Conservation (phyloP, 2,329 filamentous ascomycete species). For the Colletotrichum chlorophyti region DNA sequence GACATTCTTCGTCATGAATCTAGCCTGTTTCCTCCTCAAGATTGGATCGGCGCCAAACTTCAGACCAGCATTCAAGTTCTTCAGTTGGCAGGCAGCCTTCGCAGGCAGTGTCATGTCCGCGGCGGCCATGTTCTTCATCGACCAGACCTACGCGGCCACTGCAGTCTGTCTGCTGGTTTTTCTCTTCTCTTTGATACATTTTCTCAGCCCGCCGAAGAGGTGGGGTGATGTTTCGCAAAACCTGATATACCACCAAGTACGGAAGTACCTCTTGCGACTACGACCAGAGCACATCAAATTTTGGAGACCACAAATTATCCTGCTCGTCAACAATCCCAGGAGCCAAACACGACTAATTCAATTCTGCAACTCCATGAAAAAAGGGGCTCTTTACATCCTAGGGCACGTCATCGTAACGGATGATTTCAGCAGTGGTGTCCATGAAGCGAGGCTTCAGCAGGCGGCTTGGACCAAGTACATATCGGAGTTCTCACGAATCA, state of each 20-base stretch:
- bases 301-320: conserved; percentile 86
- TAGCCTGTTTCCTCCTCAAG: conserved; percentile 86
- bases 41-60: conserved; percentile 91
- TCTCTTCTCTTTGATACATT: conserved; percentile 87
- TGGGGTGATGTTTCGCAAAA: conserved; percentile 93
- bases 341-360: conserved; percentile 83
- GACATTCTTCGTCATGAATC: conserved; percentile 88
- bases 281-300: conserved; percentile 92
- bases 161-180: conserved; percentile 77
- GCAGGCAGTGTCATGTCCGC: conserved; percentile 78
- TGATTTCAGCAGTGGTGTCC: conserved; percentile 79
- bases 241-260: conserved; percentile 83
- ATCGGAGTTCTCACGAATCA: conserved; percentile 80
- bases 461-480: conserved; percentile 86
- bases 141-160: conserved; percentile 78
- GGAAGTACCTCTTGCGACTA: conserved; percentile 85
- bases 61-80: conserved; percentile 86
- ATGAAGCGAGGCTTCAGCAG: conserved; percentile 83
- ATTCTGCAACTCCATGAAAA: conserved; percentile 91
- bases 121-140: conserved; percentile 88
- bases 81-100: conserved; percentile 84
- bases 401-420: conserved; percentile 88
- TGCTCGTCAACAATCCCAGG: conserved; percentile 84
- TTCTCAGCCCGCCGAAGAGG: conserved; percentile 81
- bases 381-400: conserved; percentile 83